A percentile compares a stretch with the other conserved stretches of the same genome.
These are phyloP conservation scores for Physcomitrellopsis africana DNA, from an alignment of 225 moss, liverwort and hornwort genomes.

Conservation along the genomic window DNA sequence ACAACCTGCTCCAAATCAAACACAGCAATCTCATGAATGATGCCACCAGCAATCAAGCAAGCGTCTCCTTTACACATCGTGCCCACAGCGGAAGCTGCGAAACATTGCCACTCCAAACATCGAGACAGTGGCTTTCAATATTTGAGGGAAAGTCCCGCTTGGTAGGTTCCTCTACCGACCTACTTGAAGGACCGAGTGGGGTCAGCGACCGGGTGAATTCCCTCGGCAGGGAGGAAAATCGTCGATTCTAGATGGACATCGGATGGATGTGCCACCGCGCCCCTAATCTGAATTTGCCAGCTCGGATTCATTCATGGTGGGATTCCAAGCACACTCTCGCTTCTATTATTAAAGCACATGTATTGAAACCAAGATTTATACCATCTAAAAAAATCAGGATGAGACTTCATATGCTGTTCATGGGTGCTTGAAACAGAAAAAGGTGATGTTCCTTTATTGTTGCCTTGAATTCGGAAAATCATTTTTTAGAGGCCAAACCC, in stretches of 20 bases:
- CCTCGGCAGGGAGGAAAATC: background rate
- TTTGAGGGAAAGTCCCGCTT: background rate
- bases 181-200: background rate
- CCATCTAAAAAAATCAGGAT: too few species aligned
- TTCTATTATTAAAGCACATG: too few species aligned
- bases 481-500: too few species aligned
- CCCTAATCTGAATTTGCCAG: too few species aligned
- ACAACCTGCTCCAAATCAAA: background rate
- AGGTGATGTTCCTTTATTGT: too few species aligned
- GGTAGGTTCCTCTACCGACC: constrained; percentile 30
- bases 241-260: background rate
- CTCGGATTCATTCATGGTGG: too few species aligned
- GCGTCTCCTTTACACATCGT: background rate
- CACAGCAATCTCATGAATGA: background rate
- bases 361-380: too few species aligned
- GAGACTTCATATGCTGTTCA: too few species aligned
- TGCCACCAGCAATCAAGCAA: background rate
- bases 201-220: too few species aligned
- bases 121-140: constrained; percentile 11
- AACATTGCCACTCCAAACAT: constrained; percentile 34
- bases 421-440: too few species aligned
- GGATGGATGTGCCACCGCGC: background rate
- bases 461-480: too few species aligned
- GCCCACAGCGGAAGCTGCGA: constrained; percentile 2
- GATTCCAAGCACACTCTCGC: too few species aligned